Conservation (phyloP, 495 filamentous ascomycete genomes). For the Aspergillus hancockii region DNA sequence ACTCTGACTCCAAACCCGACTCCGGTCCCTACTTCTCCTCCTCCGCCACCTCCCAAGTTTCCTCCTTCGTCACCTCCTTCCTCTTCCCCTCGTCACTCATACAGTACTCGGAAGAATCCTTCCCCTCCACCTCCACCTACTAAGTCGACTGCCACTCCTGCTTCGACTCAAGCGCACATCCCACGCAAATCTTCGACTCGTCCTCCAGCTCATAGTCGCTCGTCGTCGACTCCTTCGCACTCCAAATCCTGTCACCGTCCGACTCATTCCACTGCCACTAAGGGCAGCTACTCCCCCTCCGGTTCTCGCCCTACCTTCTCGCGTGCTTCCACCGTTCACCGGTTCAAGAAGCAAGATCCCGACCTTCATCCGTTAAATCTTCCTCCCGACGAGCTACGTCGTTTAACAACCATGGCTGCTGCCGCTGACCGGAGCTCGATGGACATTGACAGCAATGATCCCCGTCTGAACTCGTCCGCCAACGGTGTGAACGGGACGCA, state of each 20-base stretch:
- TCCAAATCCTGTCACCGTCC: conserved; percentile 15
- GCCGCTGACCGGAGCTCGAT: conserved; percentile 67
- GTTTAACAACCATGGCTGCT: conserved; percentile 70
- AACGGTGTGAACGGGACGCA: conserved; percentile 58
- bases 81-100: conserved; percentile 15
- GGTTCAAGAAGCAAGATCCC: conserved; percentile 57
- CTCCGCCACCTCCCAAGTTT: conserved; percentile 22
- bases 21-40: conserved; percentile 22
- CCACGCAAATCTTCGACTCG: conserved; percentile 22
- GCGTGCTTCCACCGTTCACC: conserved; percentile 24
- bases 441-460: conserved; percentile 73
- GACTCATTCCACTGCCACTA: conserved; percentile 11
- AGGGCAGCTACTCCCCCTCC: conserved; percentile 5
- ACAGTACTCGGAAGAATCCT: conserved; percentile 12
- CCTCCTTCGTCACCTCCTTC: conserved; percentile 24
- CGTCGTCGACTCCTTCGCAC: conserved; percentile 26
- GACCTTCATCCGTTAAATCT: conserved; percentile 84
- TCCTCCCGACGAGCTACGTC: conserved; percentile 79
- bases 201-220: conserved; percentile 20
- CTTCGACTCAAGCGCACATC: conserved; percentile 17
- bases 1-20: conserved; percentile 25
- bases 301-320: conserved; percentile 12
- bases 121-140: conserved; percentile 13
- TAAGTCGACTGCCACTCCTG: conserved; percentile 17
- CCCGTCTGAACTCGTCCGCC: conserved; percentile 28